Conservation (phyloP, 2,329 filamentous ascomycete genomes). For the Xylariomycetidae sp. region DNA sequence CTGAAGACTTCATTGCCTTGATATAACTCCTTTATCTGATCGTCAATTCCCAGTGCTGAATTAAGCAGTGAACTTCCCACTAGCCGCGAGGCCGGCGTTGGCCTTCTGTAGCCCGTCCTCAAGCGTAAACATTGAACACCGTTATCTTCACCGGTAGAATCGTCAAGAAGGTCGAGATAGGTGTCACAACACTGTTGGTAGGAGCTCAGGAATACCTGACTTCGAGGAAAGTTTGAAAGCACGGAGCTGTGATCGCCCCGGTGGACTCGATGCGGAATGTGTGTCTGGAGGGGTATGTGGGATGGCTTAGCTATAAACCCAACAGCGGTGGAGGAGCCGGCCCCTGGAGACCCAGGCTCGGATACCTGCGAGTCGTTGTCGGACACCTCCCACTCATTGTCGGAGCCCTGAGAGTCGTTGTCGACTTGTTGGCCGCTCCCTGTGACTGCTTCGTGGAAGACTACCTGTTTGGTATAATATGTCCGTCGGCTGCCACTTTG, state of each 20-base stretch:
- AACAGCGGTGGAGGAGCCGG: too few relatives aligned
- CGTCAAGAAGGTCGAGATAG: conserved; percentile 57
- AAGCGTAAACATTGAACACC: conserved; percentile 43
- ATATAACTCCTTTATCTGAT: conserved; percentile 8
- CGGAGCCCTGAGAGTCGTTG: too few relatives aligned
- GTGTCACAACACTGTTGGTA: conserved; percentile 50
- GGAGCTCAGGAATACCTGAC: conserved; percentile 48
- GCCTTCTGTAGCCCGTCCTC: conserved; percentile 40
- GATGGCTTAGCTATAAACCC: neutral
- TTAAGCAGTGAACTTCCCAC: neutral
- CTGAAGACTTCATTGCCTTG: conserved; percentile 17
- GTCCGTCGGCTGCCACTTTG: conserved; percentile 57
- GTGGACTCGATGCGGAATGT: conserved; percentile 42
- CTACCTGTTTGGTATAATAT: conserved; percentile 58
- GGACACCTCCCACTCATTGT: neutral
- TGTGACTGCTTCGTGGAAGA: conserved; percentile 29
- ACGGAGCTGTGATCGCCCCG: conserved; percentile 39
- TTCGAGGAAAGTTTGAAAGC: conserved; percentile 42
- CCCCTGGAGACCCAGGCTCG: too few relatives aligned
- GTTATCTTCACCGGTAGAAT: conserved; percentile 30
- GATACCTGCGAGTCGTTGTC: neutral
- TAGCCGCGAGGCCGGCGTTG: conserved; percentile 18
- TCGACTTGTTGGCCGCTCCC: conserved; percentile 2
- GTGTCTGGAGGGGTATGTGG: conserved; percentile 12
- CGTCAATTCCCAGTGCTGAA: conserved; percentile 1